Conservation (phyloP, 73 alveolate genomes). For the Tetrahymena malaccensis region DNA sequence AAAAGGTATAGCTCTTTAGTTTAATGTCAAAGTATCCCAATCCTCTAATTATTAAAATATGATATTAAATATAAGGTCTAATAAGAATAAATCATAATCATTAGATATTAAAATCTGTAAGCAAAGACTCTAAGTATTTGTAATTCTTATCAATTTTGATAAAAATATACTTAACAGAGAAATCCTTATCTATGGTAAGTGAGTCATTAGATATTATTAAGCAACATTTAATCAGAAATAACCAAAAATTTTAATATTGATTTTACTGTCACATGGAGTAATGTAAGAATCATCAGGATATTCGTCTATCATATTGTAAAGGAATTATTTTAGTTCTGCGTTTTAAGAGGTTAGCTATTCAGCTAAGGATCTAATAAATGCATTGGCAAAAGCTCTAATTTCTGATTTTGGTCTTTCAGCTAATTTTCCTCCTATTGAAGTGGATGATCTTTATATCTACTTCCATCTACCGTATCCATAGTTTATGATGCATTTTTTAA, state of each 20-base stretch:
- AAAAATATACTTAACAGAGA: neutral
- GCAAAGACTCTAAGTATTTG: too few species aligned
- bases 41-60: slow-evolving; percentile 50
- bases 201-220: too few species aligned
- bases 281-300: slow-evolving; percentile 87
- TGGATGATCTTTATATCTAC: slow-evolving; percentile 34
- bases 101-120: too few species aligned
- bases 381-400: slow-evolving; percentile 87
- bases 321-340: slow-evolving; percentile 72
- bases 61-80: neutral
- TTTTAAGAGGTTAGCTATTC: slow-evolving; percentile 72
- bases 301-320: slow-evolving; percentile 88
- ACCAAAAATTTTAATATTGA: too few species aligned
- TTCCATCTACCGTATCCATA: slow-evolving; percentile 44
- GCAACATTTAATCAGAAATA: too few species aligned
- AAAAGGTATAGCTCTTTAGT: slow-evolving; percentile 95
- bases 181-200: too few species aligned
- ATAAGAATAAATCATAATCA: too few species aligned
- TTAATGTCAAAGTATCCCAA: slow-evolving; percentile 86
- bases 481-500: slow-evolving; percentile 38
- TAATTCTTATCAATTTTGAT: too few species aligned
- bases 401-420: slow-evolving; percentile 72
- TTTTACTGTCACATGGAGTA: slow-evolving; percentile 50
- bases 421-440: slow-evolving; percentile 46
- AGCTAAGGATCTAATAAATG: slow-evolving; percentile 78